phyloP scores from a whole-genome alignment of 2,329 filamentous ascomycete species.

The Aureobasidium vineae region DNA sequence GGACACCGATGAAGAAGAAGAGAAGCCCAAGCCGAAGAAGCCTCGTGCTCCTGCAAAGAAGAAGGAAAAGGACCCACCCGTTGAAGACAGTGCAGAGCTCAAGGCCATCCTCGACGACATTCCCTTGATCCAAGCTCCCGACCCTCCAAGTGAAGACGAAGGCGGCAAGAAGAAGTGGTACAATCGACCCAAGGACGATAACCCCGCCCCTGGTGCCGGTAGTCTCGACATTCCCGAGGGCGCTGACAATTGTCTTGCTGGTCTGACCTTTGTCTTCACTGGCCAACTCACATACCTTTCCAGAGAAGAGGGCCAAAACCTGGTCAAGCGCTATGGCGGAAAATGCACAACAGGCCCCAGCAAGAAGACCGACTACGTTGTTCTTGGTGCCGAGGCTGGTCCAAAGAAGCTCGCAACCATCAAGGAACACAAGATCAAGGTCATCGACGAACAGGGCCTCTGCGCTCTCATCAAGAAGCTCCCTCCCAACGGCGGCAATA shows the following conservation, averaged over 20 bases:
- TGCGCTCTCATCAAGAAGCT: conserved; percentile 79
- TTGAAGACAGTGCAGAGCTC: conserved; percentile 67
- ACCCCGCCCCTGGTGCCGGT: conserved; percentile 62
- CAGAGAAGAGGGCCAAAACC: conserved; percentile 76
- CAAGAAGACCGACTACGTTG: conserved; percentile 89
- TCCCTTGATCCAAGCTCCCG: conserved; percentile 75
- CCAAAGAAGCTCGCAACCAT: conserved; percentile 93
- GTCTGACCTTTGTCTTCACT: conserved; percentile 92
- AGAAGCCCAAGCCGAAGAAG: conserved; percentile 42
- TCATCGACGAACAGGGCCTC: conserved; percentile 89
- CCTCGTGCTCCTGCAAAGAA: conserved; percentile 42
- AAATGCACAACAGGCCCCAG: conserved; percentile 85
- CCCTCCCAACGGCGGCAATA: conserved; percentile 81
- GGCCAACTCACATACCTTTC: conserved; percentile 77
- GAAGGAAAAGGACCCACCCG: conserved; percentile 64
- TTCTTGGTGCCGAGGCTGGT: conserved; percentile 86
- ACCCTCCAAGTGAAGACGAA: conserved; percentile 65
- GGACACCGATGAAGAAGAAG: conserved; percentile 53
- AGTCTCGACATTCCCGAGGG: conserved; percentile 74
- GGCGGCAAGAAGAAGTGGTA: conserved; percentile 75
- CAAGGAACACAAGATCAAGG: conserved; percentile 73
- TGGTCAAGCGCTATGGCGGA: conserved; percentile 92
- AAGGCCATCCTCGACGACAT: conserved; percentile 87
- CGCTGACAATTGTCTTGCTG: conserved; percentile 83
- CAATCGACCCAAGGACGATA: conserved; percentile 55